Conservation (phyloP, 257 asterid species). For the Jaltomata sinuosa region DNA sequence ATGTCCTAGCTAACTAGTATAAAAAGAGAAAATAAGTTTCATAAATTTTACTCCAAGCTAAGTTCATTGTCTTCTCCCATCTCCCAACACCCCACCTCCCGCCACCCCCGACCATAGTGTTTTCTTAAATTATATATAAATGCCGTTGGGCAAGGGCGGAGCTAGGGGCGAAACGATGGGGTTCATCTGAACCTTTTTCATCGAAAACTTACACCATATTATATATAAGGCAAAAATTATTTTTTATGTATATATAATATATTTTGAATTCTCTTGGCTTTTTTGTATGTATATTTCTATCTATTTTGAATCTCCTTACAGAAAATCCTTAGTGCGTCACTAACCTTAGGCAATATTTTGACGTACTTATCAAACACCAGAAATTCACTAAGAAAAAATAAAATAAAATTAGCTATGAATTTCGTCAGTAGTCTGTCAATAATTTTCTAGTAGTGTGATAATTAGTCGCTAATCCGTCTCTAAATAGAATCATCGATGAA, state of each 20-base stretch:
- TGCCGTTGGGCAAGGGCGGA: neutral
- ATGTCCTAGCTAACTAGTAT: neutral
- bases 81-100: no score
- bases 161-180: neutral
- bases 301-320: neutral
- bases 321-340: no score
- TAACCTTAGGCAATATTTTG: no score
- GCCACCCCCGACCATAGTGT: no score
- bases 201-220: neutral
- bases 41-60: neutral
- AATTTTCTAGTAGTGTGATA: no score
- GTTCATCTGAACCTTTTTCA: neutral
- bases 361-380: no score
- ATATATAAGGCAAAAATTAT: neutral
- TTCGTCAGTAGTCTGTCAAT: no score
- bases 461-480: no score
- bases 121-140: neutral
- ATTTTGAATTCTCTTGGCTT: neutral
- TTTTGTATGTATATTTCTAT: neutral
- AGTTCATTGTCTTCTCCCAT: neutral
- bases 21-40: neutral
- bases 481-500: no score
- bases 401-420: no score
- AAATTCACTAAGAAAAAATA: no score
- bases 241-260: neutral